phyloP scores from a whole-genome alignment of 805 yeast species.

The Candida vaughaniae region DNA sequence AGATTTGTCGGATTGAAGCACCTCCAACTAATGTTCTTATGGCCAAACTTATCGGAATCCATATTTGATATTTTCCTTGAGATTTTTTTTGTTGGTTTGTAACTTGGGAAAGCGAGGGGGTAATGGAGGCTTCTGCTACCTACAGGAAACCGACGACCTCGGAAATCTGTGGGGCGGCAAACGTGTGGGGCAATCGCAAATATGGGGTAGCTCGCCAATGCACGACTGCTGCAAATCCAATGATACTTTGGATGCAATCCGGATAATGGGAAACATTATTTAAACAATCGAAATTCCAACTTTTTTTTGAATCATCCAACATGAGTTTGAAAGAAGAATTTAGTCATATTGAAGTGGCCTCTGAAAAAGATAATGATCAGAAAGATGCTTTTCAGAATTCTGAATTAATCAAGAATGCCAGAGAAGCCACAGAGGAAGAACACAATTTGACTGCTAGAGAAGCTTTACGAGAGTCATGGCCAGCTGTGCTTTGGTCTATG shows the following conservation, averaged over 20 bases:
- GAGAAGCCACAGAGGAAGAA: slow-evolving; percentile 19
- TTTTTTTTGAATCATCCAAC: no score
- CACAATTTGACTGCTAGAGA: slow-evolving; percentile 20
- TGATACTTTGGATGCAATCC: no score
- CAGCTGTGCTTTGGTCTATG: slow-evolving; percentile 44
- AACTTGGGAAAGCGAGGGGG: no score
- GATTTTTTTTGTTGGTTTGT: neutral
- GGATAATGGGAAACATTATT: no score
- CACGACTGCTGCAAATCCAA: no score
- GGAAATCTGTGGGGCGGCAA: no score
- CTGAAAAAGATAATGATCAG: neutral
- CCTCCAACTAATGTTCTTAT: slow-evolving; percentile 1
- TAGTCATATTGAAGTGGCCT: slow-evolving; percentile 2
- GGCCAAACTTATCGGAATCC: neutral
- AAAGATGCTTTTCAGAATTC: neutral
- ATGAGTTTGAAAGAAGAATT: neutral
- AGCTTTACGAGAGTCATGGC: slow-evolving; percentile 36
- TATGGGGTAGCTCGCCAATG: no score
- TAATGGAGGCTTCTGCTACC: no score
- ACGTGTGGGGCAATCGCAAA: no score
- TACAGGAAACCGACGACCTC: no score
- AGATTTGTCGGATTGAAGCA: slow-evolving; percentile 1
- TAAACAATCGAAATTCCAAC: no score
- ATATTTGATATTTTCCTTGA: neutral
- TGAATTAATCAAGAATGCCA: slow-evolving; percentile 13